phyloP scores from a whole-genome alignment of 371 early-diverging fungal species.

The Umbelopsis sp. region DNA sequence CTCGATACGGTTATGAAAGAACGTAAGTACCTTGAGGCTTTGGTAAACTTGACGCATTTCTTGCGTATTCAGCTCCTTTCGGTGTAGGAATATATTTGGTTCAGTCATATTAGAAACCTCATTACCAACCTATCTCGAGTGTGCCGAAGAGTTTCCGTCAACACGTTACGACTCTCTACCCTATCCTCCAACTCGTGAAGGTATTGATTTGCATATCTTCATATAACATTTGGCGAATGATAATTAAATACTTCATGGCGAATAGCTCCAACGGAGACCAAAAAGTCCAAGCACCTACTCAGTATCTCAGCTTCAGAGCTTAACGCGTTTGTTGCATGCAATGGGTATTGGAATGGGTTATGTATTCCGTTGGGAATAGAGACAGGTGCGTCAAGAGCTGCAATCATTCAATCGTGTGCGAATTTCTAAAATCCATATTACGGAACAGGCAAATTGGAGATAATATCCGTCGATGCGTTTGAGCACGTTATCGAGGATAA shows the following conservation, averaged over 20 bases:
- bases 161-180: slow-evolving; percentile 40
- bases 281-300: slow-evolving; percentile 42
- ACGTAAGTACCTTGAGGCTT: slow-evolving; percentile 34
- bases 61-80: not conserved
- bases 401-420: not conserved
- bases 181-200: slow-evolving; percentile 23
- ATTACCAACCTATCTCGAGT: slow-evolving; percentile 41
- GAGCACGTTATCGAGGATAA: slow-evolving; percentile 31
- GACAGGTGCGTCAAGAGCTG: slow-evolving; percentile 27
- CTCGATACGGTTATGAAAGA: slow-evolving; percentile 50
- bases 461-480: slow-evolving; percentile 48
- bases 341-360: slow-evolving; percentile 54
- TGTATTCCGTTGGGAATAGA: slow-evolving; percentile 41
- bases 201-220: not conserved
- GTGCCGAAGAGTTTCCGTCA: slow-evolving; percentile 50
- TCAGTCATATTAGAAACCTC: slow-evolving; percentile 39
- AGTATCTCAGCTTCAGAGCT: slow-evolving; percentile 49
- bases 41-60: not conserved
- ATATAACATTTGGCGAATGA: not conserved
- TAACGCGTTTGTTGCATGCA: slow-evolving; percentile 43
- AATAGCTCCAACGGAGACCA: slow-evolving; percentile 25
- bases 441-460: slow-evolving; percentile 38
- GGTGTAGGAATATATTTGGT: slow-evolving; percentile 50
- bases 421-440: not conserved
- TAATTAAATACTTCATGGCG: not conserved